A percentile compares a stretch with the other conserved stretches of the same genome.
Conservation (phyloP, 371 early-diverging fungal species). For the Apophysomyces sp. region DNA sequence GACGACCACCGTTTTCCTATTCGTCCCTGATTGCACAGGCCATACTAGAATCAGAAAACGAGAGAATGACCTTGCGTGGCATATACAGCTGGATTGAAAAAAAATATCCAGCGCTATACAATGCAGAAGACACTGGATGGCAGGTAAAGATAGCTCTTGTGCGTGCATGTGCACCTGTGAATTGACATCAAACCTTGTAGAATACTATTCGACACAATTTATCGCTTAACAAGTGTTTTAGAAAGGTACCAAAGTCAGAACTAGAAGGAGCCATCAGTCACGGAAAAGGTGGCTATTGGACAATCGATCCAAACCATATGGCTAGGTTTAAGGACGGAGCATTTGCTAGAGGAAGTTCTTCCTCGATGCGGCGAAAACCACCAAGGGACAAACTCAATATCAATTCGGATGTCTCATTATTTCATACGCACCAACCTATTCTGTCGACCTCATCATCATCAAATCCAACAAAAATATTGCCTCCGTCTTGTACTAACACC, state of each 20-base stretch:
- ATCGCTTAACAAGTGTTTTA: constrained; percentile 71
- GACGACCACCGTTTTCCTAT: constrained; percentile 78
- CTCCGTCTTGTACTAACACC: background rate
- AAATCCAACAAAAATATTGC: background rate
- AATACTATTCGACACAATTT: constrained; percentile 83
- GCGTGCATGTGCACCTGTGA: background rate
- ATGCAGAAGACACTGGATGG: constrained; percentile 71
- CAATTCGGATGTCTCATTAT: background rate
- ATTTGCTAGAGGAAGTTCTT: constrained; percentile 17
- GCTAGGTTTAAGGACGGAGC: constrained; percentile 22
- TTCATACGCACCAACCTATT: background rate
- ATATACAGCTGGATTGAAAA: constrained; percentile 75
- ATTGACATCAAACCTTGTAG: constrained; percentile 18
- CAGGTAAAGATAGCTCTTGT: too few species aligned
- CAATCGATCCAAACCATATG: constrained; percentile 33
- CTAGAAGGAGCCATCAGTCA: constrained; percentile 43
- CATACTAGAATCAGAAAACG: constrained; percentile 53
- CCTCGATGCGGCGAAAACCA: constrained; percentile 3
- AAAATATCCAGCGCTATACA: constrained; percentile 69
- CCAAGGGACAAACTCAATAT: constrained; percentile 7
- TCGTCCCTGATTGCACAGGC: constrained; percentile 76
- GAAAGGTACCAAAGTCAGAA: constrained; percentile 60
- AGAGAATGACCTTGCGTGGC: constrained; percentile 65
- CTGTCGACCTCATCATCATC: background rate
- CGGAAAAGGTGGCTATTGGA: constrained; percentile 61